These are phyloP conservation scores for Taphrina communis DNA, from an alignment of 1,139 yeast species.

Conservation along the genomic window DNA sequence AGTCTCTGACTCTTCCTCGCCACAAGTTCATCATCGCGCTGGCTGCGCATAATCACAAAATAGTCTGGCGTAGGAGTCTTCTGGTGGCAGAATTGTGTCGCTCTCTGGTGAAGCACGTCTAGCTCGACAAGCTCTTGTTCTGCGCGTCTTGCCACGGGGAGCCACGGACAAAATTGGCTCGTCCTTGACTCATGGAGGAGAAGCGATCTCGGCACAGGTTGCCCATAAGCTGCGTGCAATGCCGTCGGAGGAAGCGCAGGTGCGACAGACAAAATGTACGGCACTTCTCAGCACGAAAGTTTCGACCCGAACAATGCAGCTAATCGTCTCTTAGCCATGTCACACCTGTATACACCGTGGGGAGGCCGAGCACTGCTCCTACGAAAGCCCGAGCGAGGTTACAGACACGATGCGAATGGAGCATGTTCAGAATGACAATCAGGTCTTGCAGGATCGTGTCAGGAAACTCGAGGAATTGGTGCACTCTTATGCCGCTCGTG, in stretches of 20 bases:
- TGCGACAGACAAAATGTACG: constrained; percentile 23
- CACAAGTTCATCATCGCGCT: no score
- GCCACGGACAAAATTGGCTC: no score
- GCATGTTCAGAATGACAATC: constrained; percentile 10
- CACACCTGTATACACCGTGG: constrained; percentile 25
- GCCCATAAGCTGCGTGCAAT: constrained; percentile 24
- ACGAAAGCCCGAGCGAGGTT: neutral
- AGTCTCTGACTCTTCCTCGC: no score
- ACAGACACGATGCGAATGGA: constrained; percentile 8
- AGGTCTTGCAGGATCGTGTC: constrained; percentile 11
- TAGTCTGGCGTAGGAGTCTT: no score
- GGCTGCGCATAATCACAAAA: no score
- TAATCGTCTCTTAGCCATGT: constrained; percentile 9
- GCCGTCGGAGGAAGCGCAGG: constrained; percentile 18
- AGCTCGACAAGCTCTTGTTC: no score
- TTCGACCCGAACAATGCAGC: no score
- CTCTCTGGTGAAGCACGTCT: no score
- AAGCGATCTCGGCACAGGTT: constrained; percentile 21
- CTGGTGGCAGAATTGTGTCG: no score
- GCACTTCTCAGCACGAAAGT: neutral
- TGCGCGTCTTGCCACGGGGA: no score
- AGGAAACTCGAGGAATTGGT: constrained; percentile 7
- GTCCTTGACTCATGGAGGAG: constrained; percentile 8
- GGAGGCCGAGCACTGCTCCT: constrained; percentile 9
- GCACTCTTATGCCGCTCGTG: neutral